Conservation (phyloP, 768 basidiomycete species). For the Lactarius evosmus region DNA sequence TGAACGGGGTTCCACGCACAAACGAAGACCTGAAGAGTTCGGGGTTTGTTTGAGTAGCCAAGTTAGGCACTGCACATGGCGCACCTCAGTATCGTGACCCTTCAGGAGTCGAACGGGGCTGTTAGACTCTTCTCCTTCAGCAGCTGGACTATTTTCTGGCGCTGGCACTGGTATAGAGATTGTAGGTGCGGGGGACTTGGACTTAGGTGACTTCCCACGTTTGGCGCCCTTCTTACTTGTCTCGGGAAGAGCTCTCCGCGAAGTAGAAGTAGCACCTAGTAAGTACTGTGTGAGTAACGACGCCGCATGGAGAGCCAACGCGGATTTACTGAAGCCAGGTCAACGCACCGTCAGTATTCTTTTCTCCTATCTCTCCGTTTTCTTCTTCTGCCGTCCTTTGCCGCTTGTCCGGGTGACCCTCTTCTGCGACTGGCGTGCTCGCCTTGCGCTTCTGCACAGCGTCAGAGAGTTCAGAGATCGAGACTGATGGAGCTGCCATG, state of each 20-base stretch:
- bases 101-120: slow-evolving; percentile 27
- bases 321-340: slow-evolving; percentile 16
- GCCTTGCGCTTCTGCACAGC: slow-evolving; percentile 26
- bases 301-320: slow-evolving; percentile 34
- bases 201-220: slow-evolving; percentile 24
- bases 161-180: neutral
- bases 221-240: slow-evolving; percentile 10
- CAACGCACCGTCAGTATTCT: slow-evolving; percentile 37
- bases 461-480: slow-evolving; percentile 11
- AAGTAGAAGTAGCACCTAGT: slow-evolving; percentile 1
- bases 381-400: slow-evolving; percentile 50
- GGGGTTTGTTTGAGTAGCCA: slow-evolving; percentile 6
- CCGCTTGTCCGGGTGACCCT: slow-evolving; percentile 62
- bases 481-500: neutral
- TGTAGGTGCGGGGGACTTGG: slow-evolving; percentile 14
- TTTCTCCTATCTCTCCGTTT: slow-evolving; percentile 33
- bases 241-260: slow-evolving; percentile 8
- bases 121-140: slow-evolving; percentile 3
- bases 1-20: slow-evolving; percentile 74
- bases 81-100: slow-evolving; percentile 47
- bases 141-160: neutral
- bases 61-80: slow-evolving; percentile 1
- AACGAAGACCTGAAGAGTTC: slow-evolving; percentile 60
- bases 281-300: neutral
- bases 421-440: slow-evolving; percentile 33